phyloP scores from a whole-genome alignment of 2,329 filamentous ascomycete species.

The Hirsutella rhossiliensis region DNA sequence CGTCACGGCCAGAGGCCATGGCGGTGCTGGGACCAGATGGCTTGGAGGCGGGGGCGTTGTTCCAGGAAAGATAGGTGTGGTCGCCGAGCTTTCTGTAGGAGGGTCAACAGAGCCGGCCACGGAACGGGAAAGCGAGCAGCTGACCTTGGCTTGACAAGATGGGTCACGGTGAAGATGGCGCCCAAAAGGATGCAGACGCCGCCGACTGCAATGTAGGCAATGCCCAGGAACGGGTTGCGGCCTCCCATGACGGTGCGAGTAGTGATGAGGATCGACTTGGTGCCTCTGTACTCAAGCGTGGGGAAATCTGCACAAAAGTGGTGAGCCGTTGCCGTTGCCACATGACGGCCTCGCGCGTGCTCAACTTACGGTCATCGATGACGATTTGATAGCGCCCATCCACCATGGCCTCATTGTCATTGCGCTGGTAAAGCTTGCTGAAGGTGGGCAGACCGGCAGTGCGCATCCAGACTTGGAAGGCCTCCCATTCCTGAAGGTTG shows the following conservation, averaged over 20 bases:
- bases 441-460: conserved; percentile 89
- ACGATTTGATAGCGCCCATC: conserved; percentile 64
- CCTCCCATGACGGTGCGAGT: conserved; percentile 90
- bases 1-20: conserved; percentile 44
- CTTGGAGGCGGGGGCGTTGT: conserved; percentile 43
- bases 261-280: conserved; percentile 80
- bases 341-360: no score
- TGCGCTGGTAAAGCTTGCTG: conserved; percentile 82
- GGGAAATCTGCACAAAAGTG: conserved; percentile 56
- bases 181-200: conserved; percentile 87
- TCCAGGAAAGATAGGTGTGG: conserved; percentile 96
- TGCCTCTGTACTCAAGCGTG: conserved; percentile 67
- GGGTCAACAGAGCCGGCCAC: conserved; percentile 1
- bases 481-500: conserved; percentile 61
- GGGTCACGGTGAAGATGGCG: conserved; percentile 75
- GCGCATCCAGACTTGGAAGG: conserved; percentile 98
- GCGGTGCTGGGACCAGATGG: conserved; percentile 27
- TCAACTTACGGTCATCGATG: conserved; percentile 62
- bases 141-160: conserved; percentile 82
- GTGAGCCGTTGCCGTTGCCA: background rate
- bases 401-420: conserved; percentile 57
- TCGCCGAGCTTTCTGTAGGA: conserved; percentile 81
- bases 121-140: conserved; percentile 14
- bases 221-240: conserved; percentile 89
- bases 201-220: conserved; percentile 88